phyloP scores from a whole-genome alignment of 2,329 filamentous ascomycete genomes.

The Torrubiella hemipterigena region DNA sequence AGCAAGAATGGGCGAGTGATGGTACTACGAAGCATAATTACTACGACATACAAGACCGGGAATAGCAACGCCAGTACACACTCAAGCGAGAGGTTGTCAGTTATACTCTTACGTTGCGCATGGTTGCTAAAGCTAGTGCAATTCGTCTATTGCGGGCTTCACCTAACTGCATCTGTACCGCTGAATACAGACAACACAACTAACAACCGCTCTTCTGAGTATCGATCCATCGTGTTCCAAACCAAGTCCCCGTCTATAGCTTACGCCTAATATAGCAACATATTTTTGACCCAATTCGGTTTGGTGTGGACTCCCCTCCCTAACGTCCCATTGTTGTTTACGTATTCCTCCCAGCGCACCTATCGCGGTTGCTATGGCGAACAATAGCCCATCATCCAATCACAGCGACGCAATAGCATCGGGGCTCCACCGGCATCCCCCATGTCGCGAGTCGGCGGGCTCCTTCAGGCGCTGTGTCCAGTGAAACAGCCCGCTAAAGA shows the following conservation, averaged over 20 bases:
- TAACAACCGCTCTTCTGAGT: not conserved
- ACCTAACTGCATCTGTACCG: too few relatives aligned
- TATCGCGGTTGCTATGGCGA: not conserved
- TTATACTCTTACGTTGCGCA: too few relatives aligned
- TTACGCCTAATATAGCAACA: not conserved
- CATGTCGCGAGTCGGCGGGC: slow-evolving; percentile 6
- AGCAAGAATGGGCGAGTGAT: too few relatives aligned
- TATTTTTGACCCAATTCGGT: not conserved
- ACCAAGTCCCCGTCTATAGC: not conserved
- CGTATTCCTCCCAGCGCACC: slow-evolving; percentile 4
- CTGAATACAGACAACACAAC: not conserved
- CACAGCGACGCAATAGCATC: not conserved
- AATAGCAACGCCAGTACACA: too few relatives aligned
- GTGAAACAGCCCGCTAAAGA: not conserved
- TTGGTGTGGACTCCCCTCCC: too few relatives aligned
- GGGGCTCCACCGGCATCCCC: not conserved
- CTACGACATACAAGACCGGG: too few relatives aligned
- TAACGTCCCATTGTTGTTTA: too few relatives aligned
- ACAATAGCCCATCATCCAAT: not conserved
- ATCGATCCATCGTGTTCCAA: not conserved
- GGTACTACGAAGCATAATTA: too few relatives aligned
- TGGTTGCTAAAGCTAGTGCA: too few relatives aligned
- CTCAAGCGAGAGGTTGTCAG: too few relatives aligned
- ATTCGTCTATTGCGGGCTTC: too few relatives aligned
- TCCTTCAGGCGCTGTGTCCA: slow-evolving; percentile 1